Conservation (phyloP, 768 basidiomycete genomes). For the Kwoniella mangroviensis region DNA sequence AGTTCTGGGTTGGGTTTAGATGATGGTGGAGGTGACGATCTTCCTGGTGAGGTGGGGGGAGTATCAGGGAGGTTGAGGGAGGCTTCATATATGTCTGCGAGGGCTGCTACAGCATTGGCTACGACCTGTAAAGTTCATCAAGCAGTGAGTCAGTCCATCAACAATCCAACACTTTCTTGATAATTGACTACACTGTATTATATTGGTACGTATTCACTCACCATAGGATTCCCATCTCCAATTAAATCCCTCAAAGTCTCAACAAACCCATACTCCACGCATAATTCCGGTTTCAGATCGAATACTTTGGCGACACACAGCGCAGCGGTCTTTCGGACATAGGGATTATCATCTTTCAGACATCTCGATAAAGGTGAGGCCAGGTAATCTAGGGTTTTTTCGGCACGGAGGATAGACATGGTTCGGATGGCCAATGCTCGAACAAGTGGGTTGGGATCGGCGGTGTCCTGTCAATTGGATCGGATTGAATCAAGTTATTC, state of each 20-base stretch:
- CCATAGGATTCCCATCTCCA: conserved; percentile 96
- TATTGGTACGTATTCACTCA: conserved; percentile 52
- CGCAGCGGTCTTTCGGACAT: conserved; percentile 97
- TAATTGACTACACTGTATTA: not conserved
- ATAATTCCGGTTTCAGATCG: conserved; percentile 93
- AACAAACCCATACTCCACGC: conserved; percentile 92
- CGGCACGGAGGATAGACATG: conserved; percentile 95
- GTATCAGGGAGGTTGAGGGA: conserved; percentile 57
- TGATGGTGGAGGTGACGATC: conserved; percentile 37
- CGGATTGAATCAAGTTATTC: conserved; percentile 36
- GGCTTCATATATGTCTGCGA: conserved; percentile 83
- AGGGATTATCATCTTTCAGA: conserved; percentile 92
- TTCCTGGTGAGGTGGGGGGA: conserved; percentile 32
- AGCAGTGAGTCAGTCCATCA: conserved; percentile 6
- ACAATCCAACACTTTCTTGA: too few species aligned
- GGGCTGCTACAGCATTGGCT: conserved; percentile 90
- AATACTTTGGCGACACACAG: conserved; percentile 96
- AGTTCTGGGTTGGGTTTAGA: conserved; percentile 62
- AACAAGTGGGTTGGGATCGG: conserved; percentile 94
- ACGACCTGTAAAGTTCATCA: conserved; percentile 70
- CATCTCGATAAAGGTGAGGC: conserved; percentile 91
- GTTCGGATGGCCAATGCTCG: conserved; percentile 95
- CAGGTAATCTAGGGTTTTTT: conserved; percentile 99
- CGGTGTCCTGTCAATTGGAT: conserved; percentile 69
- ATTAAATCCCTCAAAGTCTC: conserved; percentile 90